phyloP scores from a whole-genome alignment of 176 grass and related monocot species.

The Ampelocalamus luodianensis region DNA sequence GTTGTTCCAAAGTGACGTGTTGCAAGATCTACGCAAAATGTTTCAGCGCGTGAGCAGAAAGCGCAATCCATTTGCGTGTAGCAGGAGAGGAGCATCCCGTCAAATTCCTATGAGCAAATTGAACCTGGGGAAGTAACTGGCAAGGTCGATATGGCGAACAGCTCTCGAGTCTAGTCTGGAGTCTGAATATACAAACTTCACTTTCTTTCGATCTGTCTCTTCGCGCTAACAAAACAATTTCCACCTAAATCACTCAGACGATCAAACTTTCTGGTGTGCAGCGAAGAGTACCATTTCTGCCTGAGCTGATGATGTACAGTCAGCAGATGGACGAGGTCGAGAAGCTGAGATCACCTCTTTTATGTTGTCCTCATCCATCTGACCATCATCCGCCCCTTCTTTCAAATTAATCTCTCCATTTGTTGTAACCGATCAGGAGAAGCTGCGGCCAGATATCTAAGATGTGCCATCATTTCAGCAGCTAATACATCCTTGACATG shows the following conservation, averaged over 20 bases:
- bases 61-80: background rate
- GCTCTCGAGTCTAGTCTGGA: background rate
- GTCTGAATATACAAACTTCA: background rate
- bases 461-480: background rate
- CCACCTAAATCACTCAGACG: slow-evolving; percentile 8
- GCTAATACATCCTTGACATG: slow-evolving; percentile 79
- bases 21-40: background rate
- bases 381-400: background rate
- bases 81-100: background rate
- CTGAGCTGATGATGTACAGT: background rate
- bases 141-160: background rate
- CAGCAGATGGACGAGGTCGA: background rate
- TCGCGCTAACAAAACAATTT: background rate
- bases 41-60: background rate
- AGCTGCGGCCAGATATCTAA: slow-evolving; percentile 25
- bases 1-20: background rate
- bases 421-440: background rate
- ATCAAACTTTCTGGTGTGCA: slow-evolving; percentile 5
- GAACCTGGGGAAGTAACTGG: background rate
- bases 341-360: slow-evolving; percentile 9
- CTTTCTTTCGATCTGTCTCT: background rate
- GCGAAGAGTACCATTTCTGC: slow-evolving; percentile 1
- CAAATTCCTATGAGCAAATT: background rate
- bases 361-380: background rate
- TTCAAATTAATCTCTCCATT: slow-evolving; percentile 25